Evolutionary conservation across 2,329 filamentous ascomycete species (phyloP).

Genomic region (Fusarium tanahbumbuense): DNA sequence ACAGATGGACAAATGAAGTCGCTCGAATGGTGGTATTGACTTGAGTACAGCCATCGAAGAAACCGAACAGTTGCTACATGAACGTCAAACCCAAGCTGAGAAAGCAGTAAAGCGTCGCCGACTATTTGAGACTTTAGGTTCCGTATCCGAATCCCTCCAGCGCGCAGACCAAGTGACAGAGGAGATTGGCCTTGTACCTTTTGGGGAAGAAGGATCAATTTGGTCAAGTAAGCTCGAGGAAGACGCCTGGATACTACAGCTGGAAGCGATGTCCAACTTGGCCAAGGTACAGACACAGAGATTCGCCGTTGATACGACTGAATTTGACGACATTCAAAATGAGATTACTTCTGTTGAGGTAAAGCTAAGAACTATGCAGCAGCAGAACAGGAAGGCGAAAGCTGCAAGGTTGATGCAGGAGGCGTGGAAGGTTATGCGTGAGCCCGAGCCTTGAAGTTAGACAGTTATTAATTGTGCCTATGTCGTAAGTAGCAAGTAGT

Average conservation of each 20-base stretch:
- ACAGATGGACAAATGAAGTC: not conserved
- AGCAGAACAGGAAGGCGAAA: not conserved
- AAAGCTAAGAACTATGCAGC: not conserved
- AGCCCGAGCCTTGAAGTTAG: not conserved
- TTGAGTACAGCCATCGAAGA: not conserved
- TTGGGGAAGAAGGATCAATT: not conserved
- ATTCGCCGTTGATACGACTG: accelerated
- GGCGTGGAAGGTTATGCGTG: not conserved
- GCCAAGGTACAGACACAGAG: not conserved
- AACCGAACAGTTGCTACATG: not conserved
- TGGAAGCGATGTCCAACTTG: not conserved
- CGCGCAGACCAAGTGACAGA: accelerated
- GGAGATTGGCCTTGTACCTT: accelerated
- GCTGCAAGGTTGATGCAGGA: not conserved
- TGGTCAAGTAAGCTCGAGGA: not conserved
- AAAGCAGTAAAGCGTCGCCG: not conserved
- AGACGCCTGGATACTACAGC: not conserved
- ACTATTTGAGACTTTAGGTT: not conserved
- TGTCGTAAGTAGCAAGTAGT: not conserved
- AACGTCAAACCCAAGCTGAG: not conserved
- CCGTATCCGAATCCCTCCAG: not conserved
- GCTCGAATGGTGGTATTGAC: not conserved
- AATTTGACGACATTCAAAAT: accelerated
- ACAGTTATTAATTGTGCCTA: accelerated
- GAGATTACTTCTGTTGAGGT: not conserved